Evolutionary conservation across 352 stramenopile genomes (phyloP).

Genomic region (Thalassiosira hispida): DNA sequence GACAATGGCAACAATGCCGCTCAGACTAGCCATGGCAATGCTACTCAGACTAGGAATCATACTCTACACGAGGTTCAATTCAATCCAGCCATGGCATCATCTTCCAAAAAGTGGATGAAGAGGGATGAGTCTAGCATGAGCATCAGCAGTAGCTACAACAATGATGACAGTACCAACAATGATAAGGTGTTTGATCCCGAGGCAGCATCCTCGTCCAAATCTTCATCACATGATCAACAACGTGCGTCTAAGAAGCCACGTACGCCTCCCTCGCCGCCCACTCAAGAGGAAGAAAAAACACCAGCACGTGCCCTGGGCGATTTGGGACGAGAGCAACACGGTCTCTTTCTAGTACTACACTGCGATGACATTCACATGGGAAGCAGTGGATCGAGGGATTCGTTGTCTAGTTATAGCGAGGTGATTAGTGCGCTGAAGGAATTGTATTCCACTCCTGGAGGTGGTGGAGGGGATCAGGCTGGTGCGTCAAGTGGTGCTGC

Average conservation of each 20-base stretch:
- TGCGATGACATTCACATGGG: constrained; percentile 92
- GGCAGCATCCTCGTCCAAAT: constrained; percentile 40
- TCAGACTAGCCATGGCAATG: too few species aligned
- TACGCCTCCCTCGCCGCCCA: too few species aligned
- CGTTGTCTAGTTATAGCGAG: constrained; percentile 23
- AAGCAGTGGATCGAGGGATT: constrained; percentile 18
- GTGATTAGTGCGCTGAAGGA: constrained; percentile 85
- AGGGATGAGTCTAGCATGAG: constrained; percentile 2
- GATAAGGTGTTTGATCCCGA: constrained; percentile 44
- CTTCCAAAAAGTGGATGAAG: constrained; percentile 36
- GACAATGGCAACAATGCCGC: too few species aligned
- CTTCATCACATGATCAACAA: neutral
- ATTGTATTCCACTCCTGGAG: constrained; percentile 75
- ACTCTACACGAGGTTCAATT: constrained; percentile 53
- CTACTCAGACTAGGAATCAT: too few species aligned
- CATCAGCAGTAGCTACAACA: neutral
- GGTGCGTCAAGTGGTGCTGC: neutral
- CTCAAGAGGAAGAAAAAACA: constrained; percentile 20
- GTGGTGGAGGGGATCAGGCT: constrained; percentile 71
- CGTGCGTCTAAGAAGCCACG: constrained; percentile 40
- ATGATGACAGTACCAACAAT: neutral
- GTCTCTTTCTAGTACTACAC: constrained; percentile 91
- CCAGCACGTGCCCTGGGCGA: constrained; percentile 60
- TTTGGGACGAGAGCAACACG: constrained; percentile 77
- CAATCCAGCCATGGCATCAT: constrained; percentile 48